Conservation (phyloP, 768 basidiomycete species). For the Kwoniella dejecticola region DNA sequence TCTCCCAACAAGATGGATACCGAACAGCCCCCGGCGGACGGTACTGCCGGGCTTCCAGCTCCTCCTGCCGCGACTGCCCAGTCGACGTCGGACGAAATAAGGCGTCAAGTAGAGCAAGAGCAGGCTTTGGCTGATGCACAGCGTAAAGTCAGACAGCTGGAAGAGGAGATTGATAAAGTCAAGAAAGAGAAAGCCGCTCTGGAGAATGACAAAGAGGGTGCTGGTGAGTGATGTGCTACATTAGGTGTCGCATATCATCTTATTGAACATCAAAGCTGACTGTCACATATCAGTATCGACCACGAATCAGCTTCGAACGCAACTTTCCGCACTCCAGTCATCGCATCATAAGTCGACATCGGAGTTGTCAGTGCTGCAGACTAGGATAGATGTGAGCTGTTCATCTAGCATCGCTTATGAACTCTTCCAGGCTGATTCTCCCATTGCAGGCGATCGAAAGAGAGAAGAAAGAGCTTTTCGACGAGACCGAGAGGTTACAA, state of each 20-base stretch:
- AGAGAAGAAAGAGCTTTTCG: conserved; percentile 86
- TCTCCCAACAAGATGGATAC: background rate
- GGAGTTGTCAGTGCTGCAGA: conserved; percentile 61
- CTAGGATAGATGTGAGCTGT: conserved; percentile 66
- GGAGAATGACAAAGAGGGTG: conserved; percentile 37
- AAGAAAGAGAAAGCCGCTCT: conserved; percentile 70
- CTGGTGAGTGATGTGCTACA: conserved; percentile 59
- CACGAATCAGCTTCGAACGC: conserved; percentile 40
- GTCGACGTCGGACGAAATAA: conserved; percentile 29
- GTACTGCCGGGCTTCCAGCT: background rate
- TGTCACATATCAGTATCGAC: conserved; percentile 22
- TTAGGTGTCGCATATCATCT: too few species aligned
- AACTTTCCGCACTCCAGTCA: conserved; percentile 37
- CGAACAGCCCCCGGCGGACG: background rate
- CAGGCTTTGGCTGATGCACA: conserved; percentile 48
- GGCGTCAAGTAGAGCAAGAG: conserved; percentile 46
- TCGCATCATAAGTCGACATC: conserved; percentile 59
- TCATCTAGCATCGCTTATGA: conserved; percentile 60
- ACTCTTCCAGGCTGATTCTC: conserved; percentile 55
- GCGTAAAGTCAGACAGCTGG: conserved; percentile 28
- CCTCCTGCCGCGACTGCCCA: background rate
- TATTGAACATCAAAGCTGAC: background rate
- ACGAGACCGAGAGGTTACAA: conserved; percentile 78
- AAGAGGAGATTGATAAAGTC: conserved; percentile 64
- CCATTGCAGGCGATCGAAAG: conserved; percentile 74